Evolutionary conservation across 805 yeast genomes (phyloP), one percentile per base, ranked within the genome.

Genomic region (Candida yuanshanica): DNA sequence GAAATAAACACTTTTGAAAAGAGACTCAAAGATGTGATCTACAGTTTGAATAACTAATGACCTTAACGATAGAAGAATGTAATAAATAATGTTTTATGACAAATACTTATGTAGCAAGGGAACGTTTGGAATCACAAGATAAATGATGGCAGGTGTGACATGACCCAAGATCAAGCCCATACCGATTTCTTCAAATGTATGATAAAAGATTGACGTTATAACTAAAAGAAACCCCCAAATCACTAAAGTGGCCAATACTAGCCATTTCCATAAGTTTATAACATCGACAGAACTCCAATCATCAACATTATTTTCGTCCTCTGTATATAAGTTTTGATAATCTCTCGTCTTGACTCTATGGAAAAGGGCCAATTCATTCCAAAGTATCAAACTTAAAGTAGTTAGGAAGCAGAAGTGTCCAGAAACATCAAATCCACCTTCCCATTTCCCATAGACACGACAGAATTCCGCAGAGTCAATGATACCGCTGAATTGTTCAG

Each of bases 131-230:
- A 52, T 16, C 9, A 38, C 13, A 5, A 41, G 25, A 53, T 81
- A 81, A 29, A 79, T 71, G 1, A 68, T 52, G 2, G 58, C 16
- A 10, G 77, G 70, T 20, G 77, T 77, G 8, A 69, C 38, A 58
- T 73, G 77, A 3, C 93, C 88, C 66, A 83, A 74, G 2, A 68
- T 9, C 35, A 84, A 64, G 1, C 96, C 96, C 20, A 77, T 65
- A 1, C 84, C 42, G 55, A 89, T 89, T 57, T 91, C 98, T 2
- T 63, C 41, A 10, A 83, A 55, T 1, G 93, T 79, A 62, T 91
- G 98, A 68, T 89, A 91, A 59, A 86, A 85, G 12, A 82, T 66
- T 36, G 89, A 74, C 1, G 98, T 91, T 70, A 87, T 77, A 16
- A 81, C 62, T 24, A 89, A 65, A 29, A 67, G 39, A 14, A 47